Evolutionary conservation across 129 eudicot genomes (phyloP), one percentile per base, ranked within the genome.

Genomic region (Dittrichia graveolens): DNA sequence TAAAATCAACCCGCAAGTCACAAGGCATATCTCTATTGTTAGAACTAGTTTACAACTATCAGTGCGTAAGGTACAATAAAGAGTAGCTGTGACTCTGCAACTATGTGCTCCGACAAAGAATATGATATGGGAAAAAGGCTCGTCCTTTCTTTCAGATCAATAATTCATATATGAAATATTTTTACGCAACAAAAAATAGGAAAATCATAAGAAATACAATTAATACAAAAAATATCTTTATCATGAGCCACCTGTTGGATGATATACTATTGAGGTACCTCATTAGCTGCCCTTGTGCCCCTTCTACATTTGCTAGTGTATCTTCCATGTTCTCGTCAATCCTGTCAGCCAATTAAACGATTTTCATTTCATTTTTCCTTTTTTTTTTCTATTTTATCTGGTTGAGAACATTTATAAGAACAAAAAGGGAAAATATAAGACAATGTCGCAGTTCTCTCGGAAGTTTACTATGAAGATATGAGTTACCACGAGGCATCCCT

Each of bases 281-380:
- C 72, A 83, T 85, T 73, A 90, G 79, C 66, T 85, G 91, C 67
- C 85, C 90, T 79, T 90, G 96, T 57, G 96, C 96, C 8, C 94
- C 95, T 55, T 90, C 96, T 74, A 90, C 96, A 77, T 90, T 90
- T 35, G 95, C 81, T 0, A 90, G 69, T 0, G 96, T 86, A 69
- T 89, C 96, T 24, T 89, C 96, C 92, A 89, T 89, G 83, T 89
- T 89, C 80, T 89, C 96, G 18, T 90, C 96, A 31, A 90, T 90
- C 89, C 96, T 90, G 84, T 58, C 50, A 70, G 1, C 11, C 70
- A 42, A 35, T 14, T 48, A 42, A 42, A 42, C 4, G 35, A 13
- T 11, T 35, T 55, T 24, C 14, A 7, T 38, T 8, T 64, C 19
- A 16, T 40, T 24, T 11, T 7, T 8, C 4, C 41, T 48, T 35